Conservation (phyloP, 441 rosid genomes). For the Pelargonium myrrhifolium region DNA sequence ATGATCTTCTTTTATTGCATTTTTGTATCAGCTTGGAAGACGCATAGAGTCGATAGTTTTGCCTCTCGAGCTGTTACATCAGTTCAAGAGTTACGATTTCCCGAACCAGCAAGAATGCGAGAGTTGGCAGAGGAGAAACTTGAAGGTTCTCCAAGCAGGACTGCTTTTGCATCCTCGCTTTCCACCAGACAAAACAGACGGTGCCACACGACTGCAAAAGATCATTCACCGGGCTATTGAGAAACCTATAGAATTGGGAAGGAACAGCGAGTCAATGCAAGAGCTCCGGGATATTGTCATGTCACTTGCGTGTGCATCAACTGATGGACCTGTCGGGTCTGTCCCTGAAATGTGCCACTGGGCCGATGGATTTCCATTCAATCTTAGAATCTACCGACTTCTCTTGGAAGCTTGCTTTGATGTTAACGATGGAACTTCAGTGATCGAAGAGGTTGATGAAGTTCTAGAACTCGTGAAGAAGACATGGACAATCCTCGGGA, state of each 20-base stretch:
- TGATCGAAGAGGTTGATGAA: constrained; percentile 62
- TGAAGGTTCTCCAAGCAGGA: constrained; percentile 68
- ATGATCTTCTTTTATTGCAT: not conserved
- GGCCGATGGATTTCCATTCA: constrained; percentile 67
- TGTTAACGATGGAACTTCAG: constrained; percentile 41
- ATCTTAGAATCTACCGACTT: constrained; percentile 45
- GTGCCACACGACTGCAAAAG: constrained; percentile 39
- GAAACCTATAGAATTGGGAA: constrained; percentile 41
- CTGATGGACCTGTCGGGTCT: constrained; percentile 23
- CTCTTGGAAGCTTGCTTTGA: constrained; percentile 62
- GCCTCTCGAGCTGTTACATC: constrained; percentile 64
- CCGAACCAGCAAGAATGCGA: constrained; percentile 42
- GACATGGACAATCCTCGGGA: constrained; percentile 59
- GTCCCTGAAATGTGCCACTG: constrained; percentile 51
- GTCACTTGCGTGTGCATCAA: constrained; percentile 45
- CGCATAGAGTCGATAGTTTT: constrained; percentile 51
- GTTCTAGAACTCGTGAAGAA: constrained; percentile 58
- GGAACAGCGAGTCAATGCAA: constrained; percentile 41
- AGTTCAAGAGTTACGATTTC: constrained; percentile 51
- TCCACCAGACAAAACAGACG: constrained; percentile 32
- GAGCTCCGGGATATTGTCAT: constrained; percentile 37
- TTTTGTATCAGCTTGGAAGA: constrained; percentile 49
- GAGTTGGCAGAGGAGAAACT: constrained; percentile 51
- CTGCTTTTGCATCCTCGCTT: constrained; percentile 47
- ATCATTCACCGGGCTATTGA: constrained; percentile 35